Conservation (phyloP, 2,329 filamentous ascomycete species). For the Knufia fluminis region DNA sequence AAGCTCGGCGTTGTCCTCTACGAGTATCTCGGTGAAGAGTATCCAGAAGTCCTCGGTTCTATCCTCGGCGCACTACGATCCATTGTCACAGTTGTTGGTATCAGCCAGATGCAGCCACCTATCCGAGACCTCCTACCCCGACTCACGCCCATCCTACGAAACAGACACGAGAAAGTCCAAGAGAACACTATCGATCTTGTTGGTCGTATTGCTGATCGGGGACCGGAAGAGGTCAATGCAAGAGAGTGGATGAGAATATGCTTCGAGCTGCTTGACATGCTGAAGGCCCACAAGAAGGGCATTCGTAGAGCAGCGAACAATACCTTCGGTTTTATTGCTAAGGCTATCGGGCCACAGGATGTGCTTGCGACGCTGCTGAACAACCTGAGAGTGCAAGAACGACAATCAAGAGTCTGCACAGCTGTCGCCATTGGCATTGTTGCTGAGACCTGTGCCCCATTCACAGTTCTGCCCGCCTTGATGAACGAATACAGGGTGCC, state of each 20-base stretch:
- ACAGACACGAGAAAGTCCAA: constrained; percentile 97
- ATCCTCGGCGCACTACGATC: constrained; percentile 90
- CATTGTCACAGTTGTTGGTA: constrained; percentile 95
- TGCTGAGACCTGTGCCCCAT: constrained; percentile 94
- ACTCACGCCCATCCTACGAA: constrained; percentile 93
- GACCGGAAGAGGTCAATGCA: constrained; percentile 90
- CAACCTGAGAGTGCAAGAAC: constrained; percentile 93
- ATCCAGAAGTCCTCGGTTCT: constrained; percentile 92
- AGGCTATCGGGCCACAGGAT: constrained; percentile 96
- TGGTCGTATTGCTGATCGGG: constrained; percentile 92
- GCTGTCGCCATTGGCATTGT: constrained; percentile 98
- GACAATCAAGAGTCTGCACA: constrained; percentile 96
- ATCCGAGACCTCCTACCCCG: constrained; percentile 93
- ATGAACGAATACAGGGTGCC: constrained; percentile 99
- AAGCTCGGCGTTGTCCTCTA: constrained; percentile 92
- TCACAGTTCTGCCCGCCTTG: constrained; percentile 92
- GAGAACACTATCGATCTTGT: constrained; percentile 98
- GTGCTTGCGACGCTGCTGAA: constrained; percentile 91
- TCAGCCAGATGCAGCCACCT: constrained; percentile 94
- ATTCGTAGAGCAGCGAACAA: constrained; percentile 98
- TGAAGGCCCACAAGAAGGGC: constrained; percentile 99
- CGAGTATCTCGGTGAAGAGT: constrained; percentile 97
- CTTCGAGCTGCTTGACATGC: constrained; percentile 97
- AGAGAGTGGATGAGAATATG: constrained; percentile 99
- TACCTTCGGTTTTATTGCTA: constrained; percentile 98